Percentiles rank a stretch among this genome's conserved stretches.
Conservation (phyloP, 2,329 filamentous ascomycete genomes). For the Colletotrichum melonis region DNA sequence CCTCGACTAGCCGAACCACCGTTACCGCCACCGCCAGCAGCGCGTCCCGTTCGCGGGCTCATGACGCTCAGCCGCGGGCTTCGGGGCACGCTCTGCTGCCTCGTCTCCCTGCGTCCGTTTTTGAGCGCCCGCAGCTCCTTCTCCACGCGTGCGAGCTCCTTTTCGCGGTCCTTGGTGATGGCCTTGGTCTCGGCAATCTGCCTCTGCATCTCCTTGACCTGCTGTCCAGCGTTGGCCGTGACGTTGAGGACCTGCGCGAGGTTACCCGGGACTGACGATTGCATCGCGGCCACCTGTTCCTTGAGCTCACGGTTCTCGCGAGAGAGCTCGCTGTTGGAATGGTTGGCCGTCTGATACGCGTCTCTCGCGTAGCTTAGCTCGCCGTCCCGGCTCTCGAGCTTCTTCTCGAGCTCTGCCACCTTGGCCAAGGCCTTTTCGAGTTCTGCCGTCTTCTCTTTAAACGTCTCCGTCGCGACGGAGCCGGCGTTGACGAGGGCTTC, state of each 20-base stretch:
- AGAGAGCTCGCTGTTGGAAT: conserved; percentile 55
- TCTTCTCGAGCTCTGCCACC: conserved; percentile 53
- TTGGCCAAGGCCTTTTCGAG: conserved; percentile 54
- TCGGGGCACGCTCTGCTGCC: conserved; percentile 66
- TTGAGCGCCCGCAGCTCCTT: conserved; percentile 62
- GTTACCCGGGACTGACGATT: conserved; percentile 56
- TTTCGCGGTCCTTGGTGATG: conserved; percentile 61
- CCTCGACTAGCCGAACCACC: conserved; percentile 57
- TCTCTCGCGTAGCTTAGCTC: conserved; percentile 68
- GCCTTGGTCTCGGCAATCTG: conserved; percentile 55
- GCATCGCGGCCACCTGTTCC: conserved; percentile 52
- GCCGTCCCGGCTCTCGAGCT: conserved; percentile 47
- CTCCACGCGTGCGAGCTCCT: conserved; percentile 58
- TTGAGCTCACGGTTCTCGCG: conserved; percentile 60
- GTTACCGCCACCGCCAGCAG: conserved; percentile 27
- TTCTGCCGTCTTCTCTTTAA: conserved; percentile 52
- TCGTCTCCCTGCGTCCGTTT: conserved; percentile 65
- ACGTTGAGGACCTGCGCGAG: conserved; percentile 59
- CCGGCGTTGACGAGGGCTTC: conserved; percentile 45
- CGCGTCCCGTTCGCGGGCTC: conserved; percentile 56
- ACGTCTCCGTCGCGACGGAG: conserved; percentile 36
- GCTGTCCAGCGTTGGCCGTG: conserved; percentile 53
- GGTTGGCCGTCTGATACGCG: conserved; percentile 69
- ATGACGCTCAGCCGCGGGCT: conserved; percentile 66
- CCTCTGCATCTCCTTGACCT: conserved; percentile 47